These are phyloP conservation scores for Penicillium sp. DNA, from an alignment of 2,329 filamentous ascomycete genomes.

Conservation along the genomic window DNA sequence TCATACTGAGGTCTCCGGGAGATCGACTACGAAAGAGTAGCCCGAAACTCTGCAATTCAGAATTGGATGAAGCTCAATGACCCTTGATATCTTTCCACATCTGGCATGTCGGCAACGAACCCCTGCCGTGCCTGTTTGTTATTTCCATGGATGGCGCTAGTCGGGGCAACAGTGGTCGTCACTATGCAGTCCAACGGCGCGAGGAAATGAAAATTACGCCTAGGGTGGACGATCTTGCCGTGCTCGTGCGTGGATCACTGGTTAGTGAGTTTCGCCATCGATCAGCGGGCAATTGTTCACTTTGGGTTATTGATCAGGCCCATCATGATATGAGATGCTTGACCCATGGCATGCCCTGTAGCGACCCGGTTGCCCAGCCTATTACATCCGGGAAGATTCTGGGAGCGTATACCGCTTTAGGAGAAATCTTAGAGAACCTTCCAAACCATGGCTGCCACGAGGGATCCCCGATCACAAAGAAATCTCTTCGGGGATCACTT, in stretches of 20 bases:
- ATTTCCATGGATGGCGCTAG: not conserved
- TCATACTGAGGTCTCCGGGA: not conserved
- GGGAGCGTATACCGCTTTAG: not conserved
- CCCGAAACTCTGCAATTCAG: not conserved
- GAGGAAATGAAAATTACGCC: not conserved
- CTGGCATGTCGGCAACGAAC: not conserved
- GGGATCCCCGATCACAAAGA: not conserved
- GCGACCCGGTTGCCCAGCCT: not conserved
- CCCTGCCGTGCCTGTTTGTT: not conserved
- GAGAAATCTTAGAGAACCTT: not conserved
- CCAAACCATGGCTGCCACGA: not conserved
- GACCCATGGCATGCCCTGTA: not conserved
- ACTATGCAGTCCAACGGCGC: not conserved
- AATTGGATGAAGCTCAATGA: not conserved
- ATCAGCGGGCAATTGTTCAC: not conserved
- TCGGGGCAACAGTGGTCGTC: not conserved
- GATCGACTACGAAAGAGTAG: not conserved
- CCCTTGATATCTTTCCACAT: not conserved
- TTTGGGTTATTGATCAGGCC: not conserved
- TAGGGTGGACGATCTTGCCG: not conserved
- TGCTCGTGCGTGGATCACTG: not conserved
- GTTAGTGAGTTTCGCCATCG: not conserved
- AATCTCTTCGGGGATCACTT: not conserved
- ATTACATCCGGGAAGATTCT: not conserved
- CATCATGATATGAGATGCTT: not conserved